Evolutionary conservation across 2,329 filamentous ascomycete species (phyloP).

Genomic region (Cladosporium oxysporum): DNA sequence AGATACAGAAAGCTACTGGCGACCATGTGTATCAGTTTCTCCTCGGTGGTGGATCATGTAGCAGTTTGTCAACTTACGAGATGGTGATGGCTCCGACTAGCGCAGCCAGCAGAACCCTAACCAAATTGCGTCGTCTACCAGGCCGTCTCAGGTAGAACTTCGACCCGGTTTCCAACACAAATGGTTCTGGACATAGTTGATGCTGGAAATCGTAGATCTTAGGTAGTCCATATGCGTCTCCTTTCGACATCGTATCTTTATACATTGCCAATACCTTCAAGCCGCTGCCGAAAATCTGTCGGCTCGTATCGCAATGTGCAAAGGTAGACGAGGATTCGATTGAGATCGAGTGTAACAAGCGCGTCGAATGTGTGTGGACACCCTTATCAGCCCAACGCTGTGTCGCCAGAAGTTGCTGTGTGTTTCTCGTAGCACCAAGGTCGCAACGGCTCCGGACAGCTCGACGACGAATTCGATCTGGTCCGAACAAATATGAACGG

Average conservation of each 20-base stretch:
- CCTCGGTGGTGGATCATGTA: not conserved
- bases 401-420: not conserved
- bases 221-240: not conserved
- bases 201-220: not conserved
- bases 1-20: not conserved
- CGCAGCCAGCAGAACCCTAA: not conserved
- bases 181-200: not conserved
- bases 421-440: not conserved
- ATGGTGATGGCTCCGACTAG: not conserved
- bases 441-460: not conserved
- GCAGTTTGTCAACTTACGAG: not conserved
- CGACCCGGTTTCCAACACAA: not conserved
- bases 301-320: not conserved
- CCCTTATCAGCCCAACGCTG: not conserved
- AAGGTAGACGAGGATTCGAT: not conserved
- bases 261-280: not conserved
- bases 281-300: not conserved
- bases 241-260: not conserved
- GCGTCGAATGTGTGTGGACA: not conserved
- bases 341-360: not conserved
- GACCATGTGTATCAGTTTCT: not conserved
- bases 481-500: not conserved
- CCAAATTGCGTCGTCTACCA: not conserved
- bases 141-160: not conserved
- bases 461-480: not conserved